Evolutionary conservation across 2,329 filamentous ascomycete genomes (phyloP).

Genomic region (Phyllosticta paracitricarpa): DNA sequence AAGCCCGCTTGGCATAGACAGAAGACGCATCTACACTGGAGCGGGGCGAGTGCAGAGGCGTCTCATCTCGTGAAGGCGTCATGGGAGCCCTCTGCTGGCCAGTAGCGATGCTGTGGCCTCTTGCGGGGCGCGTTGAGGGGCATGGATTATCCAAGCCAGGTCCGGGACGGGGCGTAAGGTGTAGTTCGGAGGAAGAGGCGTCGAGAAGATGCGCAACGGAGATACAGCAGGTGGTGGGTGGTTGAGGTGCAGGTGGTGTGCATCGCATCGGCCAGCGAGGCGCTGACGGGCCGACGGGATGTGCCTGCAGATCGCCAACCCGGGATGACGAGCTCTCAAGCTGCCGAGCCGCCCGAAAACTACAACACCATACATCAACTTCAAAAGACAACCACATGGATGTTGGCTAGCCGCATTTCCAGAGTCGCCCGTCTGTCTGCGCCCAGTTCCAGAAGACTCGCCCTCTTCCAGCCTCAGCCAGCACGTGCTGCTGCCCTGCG

Average conservation of each 20-base stretch:
- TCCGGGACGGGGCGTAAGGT: not conserved
- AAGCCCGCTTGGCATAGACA: slow-evolving; percentile 50
- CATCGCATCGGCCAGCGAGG: slow-evolving; percentile 7
- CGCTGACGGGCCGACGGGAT: slow-evolving; percentile 7
- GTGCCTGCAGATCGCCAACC: slow-evolving; percentile 6
- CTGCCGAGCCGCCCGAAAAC: not conserved
- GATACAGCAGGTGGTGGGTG: not conserved
- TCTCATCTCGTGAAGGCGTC: slow-evolving; percentile 31
- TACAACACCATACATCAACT: not conserved
- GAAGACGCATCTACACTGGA: slow-evolving; percentile 51
- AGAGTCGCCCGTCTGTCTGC: not conserved
- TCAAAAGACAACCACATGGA: not conserved
- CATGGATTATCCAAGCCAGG: slow-evolving; percentile 9
- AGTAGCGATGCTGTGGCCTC: slow-evolving; percentile 3
- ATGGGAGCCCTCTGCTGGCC: slow-evolving; percentile 20
- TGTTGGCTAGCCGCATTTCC: not conserved
- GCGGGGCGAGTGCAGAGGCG: slow-evolving; percentile 24
- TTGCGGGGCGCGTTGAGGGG: slow-evolving; percentile 5
- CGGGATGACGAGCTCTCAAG: not conserved
- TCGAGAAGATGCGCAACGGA: slow-evolving; percentile 6
- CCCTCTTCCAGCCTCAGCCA: not conserved
- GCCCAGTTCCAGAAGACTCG: not conserved
- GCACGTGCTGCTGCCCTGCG: slow-evolving; percentile 7
- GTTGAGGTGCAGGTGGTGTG: slow-evolving; percentile 3
- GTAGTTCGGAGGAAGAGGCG: not conserved